Conservation (phyloP, 768 basidiomycete species). For the Leccinellum albellum region DNA sequence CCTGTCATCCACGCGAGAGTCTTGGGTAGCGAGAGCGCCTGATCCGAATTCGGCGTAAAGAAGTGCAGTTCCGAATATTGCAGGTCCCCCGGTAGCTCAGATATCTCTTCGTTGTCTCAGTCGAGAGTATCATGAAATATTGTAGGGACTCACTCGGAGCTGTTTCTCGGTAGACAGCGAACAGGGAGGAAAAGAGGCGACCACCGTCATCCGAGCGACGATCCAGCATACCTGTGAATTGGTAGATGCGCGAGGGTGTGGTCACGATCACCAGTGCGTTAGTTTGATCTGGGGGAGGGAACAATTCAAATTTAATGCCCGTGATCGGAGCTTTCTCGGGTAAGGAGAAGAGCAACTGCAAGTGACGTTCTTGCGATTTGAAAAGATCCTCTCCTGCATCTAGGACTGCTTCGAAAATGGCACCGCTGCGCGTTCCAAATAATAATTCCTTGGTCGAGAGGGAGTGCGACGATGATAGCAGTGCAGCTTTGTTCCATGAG, state of each 20-base stretch:
- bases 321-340: conserved; percentile 81
- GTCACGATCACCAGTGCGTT: conserved; percentile 73
- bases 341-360: conserved; percentile 69
- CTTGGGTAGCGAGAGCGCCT: conserved; percentile 66
- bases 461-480: conserved; percentile 60
- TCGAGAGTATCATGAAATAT: not conserved
- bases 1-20: conserved; percentile 91
- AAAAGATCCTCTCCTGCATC: conserved; percentile 91
- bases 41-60: conserved; percentile 67
- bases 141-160: conserved; percentile 66
- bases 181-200: conserved; percentile 70
- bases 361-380: conserved; percentile 81
- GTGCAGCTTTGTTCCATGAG: conserved; percentile 79
- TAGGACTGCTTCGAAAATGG: conserved; percentile 82
- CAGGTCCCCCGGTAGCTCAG: conserved; percentile 81
- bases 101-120: conserved; percentile 61
- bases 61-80: conserved; percentile 78
- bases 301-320: conserved; percentile 79
- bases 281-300: conserved; percentile 59
- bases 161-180: conserved; percentile 68
- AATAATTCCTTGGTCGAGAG: conserved; percentile 82
- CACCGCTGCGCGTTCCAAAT: conserved; percentile 81
- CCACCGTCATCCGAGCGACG: conserved; percentile 70
- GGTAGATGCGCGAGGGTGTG: conserved; percentile 86
- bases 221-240: conserved; percentile 72